These are phyloP conservation scores for Aspergillus latus DNA, from an alignment of 2,329 filamentous ascomycete species.

Conservation along the genomic window DNA sequence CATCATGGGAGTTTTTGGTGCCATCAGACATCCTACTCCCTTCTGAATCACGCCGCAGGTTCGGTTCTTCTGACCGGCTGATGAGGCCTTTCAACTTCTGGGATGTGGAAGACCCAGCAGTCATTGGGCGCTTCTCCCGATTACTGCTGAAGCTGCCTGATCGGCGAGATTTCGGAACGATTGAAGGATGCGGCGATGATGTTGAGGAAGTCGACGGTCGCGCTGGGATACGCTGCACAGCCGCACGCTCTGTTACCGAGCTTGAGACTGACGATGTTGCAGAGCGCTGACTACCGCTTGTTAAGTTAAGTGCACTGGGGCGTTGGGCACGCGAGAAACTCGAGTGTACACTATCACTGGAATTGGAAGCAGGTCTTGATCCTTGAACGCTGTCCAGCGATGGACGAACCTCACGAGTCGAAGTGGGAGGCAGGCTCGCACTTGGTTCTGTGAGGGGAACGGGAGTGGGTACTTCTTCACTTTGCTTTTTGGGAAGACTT, in stretches of 20 bases:
- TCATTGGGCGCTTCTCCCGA: conserved; percentile 41
- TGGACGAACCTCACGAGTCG: conserved; percentile 9
- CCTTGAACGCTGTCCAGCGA: conserved; percentile 8
- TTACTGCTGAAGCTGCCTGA: conserved; percentile 42
- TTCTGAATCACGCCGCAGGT: conserved; percentile 39
- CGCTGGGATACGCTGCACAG: conserved; percentile 41
- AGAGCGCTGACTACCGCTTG: conserved; percentile 25
- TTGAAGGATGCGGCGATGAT: conserved; percentile 27
- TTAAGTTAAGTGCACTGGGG: conserved; percentile 27
- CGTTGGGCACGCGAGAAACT: conserved; percentile 29
- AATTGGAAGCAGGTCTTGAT: conserved; percentile 29
- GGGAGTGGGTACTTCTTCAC: conserved; percentile 21
- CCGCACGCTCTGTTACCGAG: conserved; percentile 38
- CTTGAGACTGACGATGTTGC: conserved; percentile 26
- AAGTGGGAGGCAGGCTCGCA: conserved; percentile 9
- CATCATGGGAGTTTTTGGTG: conserved; percentile 42
- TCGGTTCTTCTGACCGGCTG: conserved; percentile 29
- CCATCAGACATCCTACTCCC: conserved; percentile 21
- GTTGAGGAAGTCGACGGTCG: conserved; percentile 32
- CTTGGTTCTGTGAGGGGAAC: conserved; percentile 10
- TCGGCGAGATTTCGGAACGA: conserved; percentile 32
- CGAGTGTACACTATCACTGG: conserved; percentile 30
- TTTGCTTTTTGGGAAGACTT: conserved; percentile 29
- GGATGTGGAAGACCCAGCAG: conserved; percentile 42
- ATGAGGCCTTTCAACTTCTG: conserved; percentile 47